Evolutionary conservation across 345 rosid species (phyloP).

Genomic region (Gossypium ekmanianum): DNA sequence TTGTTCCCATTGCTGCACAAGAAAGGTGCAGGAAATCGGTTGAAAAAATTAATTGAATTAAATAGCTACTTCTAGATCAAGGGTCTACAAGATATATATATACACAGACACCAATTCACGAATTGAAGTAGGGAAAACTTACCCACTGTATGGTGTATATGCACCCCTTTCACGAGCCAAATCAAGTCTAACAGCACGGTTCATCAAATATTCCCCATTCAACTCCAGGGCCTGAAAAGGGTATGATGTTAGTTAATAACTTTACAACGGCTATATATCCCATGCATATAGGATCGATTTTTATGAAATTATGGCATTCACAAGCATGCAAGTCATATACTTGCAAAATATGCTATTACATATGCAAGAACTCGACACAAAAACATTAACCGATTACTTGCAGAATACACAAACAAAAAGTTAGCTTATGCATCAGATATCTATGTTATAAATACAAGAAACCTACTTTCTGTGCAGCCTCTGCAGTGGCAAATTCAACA

Average conservation of each 20-base stretch:
- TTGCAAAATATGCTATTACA: neutral
- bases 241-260: neutral
- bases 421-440: neutral
- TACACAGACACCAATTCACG: neutral
- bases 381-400: neutral
- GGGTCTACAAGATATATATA: neutral
- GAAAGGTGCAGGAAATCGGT: neutral
- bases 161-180: slow-evolving; percentile 65
- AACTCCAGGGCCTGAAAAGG: slow-evolving; percentile 55
- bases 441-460: neutral
- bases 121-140: neutral
- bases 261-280: no score
- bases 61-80: neutral
- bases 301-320: neutral
- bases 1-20: slow-evolving; percentile 44
- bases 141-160: slow-evolving; percentile 75
- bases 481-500: slow-evolving; percentile 70
- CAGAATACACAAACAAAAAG: neutral
- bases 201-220: slow-evolving; percentile 44
- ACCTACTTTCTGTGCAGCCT: slow-evolving; percentile 65
- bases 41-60: neutral
- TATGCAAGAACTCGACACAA: neutral
- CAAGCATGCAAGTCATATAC: neutral
- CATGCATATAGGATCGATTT: no score
- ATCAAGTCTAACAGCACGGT: slow-evolving; percentile 66